Evolutionary conservation across 352 stramenopile species (phyloP).

Genomic region (Phytophthora idaei): DNA sequence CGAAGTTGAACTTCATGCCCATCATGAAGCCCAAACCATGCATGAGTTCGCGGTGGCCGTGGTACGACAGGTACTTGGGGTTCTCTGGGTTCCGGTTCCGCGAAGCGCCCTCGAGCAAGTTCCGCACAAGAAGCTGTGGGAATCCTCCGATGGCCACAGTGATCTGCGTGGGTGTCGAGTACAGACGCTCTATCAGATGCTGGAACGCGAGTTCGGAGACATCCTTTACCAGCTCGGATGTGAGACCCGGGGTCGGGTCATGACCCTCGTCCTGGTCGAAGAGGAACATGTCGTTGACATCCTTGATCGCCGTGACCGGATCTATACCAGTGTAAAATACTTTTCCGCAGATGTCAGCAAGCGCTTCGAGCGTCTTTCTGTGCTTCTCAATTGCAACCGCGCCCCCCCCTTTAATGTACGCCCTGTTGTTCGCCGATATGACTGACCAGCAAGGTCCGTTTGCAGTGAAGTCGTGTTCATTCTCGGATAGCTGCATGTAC

Average conservation of each 20-base stretch:
- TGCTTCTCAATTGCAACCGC: conserved; percentile 50
- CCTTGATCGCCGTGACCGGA: conserved; percentile 68
- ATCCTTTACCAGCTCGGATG: conserved; percentile 45
- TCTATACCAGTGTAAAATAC: conserved; percentile 52
- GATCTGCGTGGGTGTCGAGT: conserved; percentile 66
- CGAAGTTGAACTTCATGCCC: conserved; percentile 82
- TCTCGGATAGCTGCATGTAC: conserved; percentile 83
- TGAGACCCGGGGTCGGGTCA: conserved; percentile 51
- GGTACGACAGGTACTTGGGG: conserved; percentile 81
- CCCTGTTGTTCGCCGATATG: conserved; percentile 54
- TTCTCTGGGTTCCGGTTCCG: conserved; percentile 34
- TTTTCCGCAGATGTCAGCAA: conserved; percentile 53
- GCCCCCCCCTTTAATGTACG: conserved; percentile 49
- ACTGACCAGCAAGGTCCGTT: conserved; percentile 69
- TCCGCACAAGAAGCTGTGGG: conserved; percentile 63
- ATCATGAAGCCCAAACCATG: conserved; percentile 82
- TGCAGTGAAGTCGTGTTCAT: conserved; percentile 80
- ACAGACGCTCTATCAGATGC: conserved; percentile 76
- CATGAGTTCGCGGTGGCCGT: conserved; percentile 81
- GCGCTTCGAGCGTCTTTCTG: conserved; percentile 41
- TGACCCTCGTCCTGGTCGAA: conserved; percentile 74
- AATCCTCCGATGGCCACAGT: conserved; percentile 77
- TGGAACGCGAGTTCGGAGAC: conserved; percentile 70
- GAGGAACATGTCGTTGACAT: conserved; percentile 76
- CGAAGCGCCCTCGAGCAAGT: conserved; percentile 53